Evolutionary conservation across 2,329 filamentous ascomycete genomes (phyloP).

Genomic region (Sporothrix globosa): DNA sequence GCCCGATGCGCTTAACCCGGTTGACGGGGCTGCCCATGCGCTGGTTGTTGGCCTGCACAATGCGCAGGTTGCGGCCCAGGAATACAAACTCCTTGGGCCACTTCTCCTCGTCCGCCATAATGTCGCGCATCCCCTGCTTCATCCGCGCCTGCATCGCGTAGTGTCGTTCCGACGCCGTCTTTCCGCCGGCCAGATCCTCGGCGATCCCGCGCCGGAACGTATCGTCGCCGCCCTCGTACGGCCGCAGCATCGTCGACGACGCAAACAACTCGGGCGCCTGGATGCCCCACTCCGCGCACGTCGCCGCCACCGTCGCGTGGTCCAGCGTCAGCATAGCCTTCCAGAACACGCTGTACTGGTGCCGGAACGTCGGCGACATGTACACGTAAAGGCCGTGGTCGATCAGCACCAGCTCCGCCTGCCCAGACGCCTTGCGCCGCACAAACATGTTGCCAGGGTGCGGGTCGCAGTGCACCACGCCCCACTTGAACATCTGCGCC

Average conservation of each 20-base stretch:
- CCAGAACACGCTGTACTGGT: constrained; percentile 90
- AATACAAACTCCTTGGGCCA: constrained; percentile 92
- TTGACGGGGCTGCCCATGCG: constrained; percentile 89
- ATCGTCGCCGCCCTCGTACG: constrained; percentile 83
- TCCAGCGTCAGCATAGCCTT: constrained; percentile 92
- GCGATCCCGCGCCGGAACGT: constrained; percentile 67
- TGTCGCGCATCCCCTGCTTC: constrained; percentile 67
- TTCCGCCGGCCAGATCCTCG: constrained; percentile 63
- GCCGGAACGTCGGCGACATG: constrained; percentile 80
- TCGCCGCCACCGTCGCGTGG: constrained; percentile 72
- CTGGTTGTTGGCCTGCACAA: constrained; percentile 92
- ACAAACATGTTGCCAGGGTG: constrained; percentile 98
- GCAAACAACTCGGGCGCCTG: constrained; percentile 89
- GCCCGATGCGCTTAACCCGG: constrained; percentile 88
- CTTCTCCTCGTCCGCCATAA: constrained; percentile 82
- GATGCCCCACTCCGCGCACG: constrained; percentile 84
- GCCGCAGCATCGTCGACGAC: constrained; percentile 83
- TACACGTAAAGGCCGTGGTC: constrained; percentile 96
- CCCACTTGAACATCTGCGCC: constrained; percentile 98
- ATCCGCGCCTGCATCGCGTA: constrained; percentile 89
- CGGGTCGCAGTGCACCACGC: constrained; percentile 92
- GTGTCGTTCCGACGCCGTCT: constrained; percentile 69
- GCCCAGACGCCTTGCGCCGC: constrained; percentile 78
- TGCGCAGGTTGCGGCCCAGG: constrained; percentile 87
- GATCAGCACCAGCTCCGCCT: constrained; percentile 88